Base-by-base conservation (phyloP, 306 rosid genomes). In the Quercus variabilis region DNA sequence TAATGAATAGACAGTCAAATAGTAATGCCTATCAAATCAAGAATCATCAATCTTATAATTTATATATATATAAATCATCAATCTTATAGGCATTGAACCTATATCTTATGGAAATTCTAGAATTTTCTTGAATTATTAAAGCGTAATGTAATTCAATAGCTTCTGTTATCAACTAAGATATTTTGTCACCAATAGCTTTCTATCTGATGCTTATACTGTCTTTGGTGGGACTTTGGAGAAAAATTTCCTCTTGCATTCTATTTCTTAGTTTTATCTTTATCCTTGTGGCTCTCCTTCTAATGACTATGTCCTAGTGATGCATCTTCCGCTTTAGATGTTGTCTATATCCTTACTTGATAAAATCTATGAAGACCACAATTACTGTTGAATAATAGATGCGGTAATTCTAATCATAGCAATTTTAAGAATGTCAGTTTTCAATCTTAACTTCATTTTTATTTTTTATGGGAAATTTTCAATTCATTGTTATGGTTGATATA, bases 1-100 rank as follows among this genome's bases (percentile, higher is more conserved):
- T 70, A 17, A 71, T 60, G 57, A 62, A 71, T 78, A 79, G 8
- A 64, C 52, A 26, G 76, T 80, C 23, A 78, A 75, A 73, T 20
- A 1, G 19, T 19, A 15, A 19, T 55, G 59, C 15, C 20, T 15
- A 25, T 54, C 17, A 58, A 30, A 58, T 76, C 71, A 63, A 18
- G 55, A 43, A 68, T 69, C 35, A 54, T 63, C 55, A 70, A 55
- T 19, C 63, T 30, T n/a, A 55, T 68, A 52, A 38, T 38, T 6
- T 38, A 6, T 38, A 38, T 38, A 38, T 38, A 38, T 38, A 38
- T 38, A 7, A 43, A 67, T 69, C 55, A 54, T 63, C 55, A 74
- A 46, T 19, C 63, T 41, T n/a, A 43, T 60, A 52, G 11, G 33
- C 26, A 25, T 55, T 30, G 71, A 73, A 21, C 5, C 56, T 25